Conservation (phyloP, 225 moss, liverwort and hornwort species). For the Rhytidiadelphus loreus region DNA sequence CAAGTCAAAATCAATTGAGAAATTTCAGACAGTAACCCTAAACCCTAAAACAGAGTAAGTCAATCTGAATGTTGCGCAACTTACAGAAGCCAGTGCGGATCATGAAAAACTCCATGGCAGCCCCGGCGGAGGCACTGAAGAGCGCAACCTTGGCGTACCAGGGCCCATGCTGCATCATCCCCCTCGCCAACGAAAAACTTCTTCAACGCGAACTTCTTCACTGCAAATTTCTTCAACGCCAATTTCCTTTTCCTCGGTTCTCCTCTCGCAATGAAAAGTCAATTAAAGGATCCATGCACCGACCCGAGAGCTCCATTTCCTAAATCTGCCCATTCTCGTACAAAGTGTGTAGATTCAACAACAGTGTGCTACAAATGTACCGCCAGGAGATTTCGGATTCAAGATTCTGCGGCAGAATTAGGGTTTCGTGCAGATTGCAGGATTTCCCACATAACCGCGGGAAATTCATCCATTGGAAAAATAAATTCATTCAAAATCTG, state of each 20-base stretch:
- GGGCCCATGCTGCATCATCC: constrained; percentile 22
- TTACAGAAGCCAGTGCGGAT: constrained; percentile 55
- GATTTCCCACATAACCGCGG: no score
- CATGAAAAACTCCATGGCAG: constrained; percentile 61
- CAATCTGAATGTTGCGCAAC: not conserved
- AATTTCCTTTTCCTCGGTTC: no score
- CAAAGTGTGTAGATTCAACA: not conserved
- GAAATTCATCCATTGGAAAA: not conserved
- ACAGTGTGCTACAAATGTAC: not conserved
- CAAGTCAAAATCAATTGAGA: not conserved
- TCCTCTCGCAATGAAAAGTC: not conserved
- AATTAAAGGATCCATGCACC: not conserved
- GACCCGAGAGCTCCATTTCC: not conserved
- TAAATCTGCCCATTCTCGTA: not conserved
- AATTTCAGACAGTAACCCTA: not conserved
- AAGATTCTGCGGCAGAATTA: not conserved
- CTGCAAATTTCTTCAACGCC: not conserved
- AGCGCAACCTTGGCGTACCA: constrained; percentile 55
- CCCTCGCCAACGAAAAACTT: not conserved
- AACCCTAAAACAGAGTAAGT: not conserved
- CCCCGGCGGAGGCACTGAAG: constrained; percentile 36
- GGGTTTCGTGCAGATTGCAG: not conserved
- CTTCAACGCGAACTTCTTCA: not conserved
- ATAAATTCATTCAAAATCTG: not conserved
- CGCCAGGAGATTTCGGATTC: not conserved